Percentiles rank a stretch among this genome's conserved stretches.
phyloP scores from a whole-genome alignment of 1,284 basidiomycete genomes.

The Sporisorium iseilematis-ciliati region DNA sequence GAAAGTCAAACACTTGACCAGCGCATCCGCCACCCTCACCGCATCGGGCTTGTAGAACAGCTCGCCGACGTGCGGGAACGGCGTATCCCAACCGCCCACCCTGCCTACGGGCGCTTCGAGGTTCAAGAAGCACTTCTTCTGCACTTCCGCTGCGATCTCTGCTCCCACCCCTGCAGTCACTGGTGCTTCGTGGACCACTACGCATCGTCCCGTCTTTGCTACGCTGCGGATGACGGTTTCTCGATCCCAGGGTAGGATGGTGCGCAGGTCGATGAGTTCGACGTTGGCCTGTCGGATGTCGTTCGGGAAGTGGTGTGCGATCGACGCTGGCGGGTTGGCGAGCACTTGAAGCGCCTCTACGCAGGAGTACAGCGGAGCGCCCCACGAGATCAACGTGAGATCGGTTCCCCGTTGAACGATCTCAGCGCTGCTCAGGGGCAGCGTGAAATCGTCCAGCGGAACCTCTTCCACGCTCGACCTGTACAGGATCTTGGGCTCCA shows the following conservation, averaged over 20 bases:
- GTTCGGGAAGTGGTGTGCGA: conserved; percentile 79
- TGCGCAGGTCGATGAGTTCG: conserved; percentile 90
- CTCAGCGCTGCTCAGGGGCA: conserved; percentile 85
- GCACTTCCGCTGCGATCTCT: conserved; percentile 59
- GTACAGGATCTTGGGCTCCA: conserved; percentile 93
- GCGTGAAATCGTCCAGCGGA: conserved; percentile 84
- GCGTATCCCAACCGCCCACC: conserved; percentile 59
- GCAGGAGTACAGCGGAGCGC: conserved; percentile 90
- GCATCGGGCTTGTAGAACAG: conserved; percentile 61
- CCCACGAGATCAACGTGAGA: conserved; percentile 89
- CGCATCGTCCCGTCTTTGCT: conserved; percentile 60
- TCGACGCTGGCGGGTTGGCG: conserved; percentile 75
- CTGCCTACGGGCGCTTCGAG: conserved; percentile 56
- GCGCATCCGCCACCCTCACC: conserved; percentile 51
- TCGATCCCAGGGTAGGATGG: conserved; percentile 89
- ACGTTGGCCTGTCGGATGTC: conserved; percentile 80
- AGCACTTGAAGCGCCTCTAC: conserved; percentile 82
- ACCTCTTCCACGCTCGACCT: conserved; percentile 92
- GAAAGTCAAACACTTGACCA: conserved; percentile 47
- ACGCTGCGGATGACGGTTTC: conserved; percentile 71
- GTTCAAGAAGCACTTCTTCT: conserved; percentile 59
- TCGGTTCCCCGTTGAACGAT: conserved; percentile 80
- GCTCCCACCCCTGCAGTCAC: conserved; percentile 60
- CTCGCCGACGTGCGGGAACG: conserved; percentile 61
- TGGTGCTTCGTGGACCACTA: conserved; percentile 65